Percentiles rank a stretch among this genome's conserved stretches.
These are phyloP conservation scores for Ophiostoma quercus DNA, from an alignment of 2,329 filamentous ascomycete genomes.

Conservation along the genomic window DNA sequence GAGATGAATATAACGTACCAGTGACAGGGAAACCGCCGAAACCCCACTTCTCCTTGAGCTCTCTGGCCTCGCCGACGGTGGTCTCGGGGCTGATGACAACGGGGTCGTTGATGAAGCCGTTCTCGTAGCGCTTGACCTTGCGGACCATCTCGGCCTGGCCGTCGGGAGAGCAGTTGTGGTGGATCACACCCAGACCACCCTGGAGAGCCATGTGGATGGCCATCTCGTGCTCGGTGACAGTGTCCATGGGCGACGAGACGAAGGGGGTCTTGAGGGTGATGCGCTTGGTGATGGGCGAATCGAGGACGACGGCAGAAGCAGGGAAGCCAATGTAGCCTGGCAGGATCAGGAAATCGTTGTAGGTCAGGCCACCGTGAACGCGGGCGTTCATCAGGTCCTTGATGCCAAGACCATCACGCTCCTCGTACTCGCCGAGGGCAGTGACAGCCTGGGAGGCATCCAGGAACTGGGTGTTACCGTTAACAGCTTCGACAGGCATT, in stretches of 20 bases:
- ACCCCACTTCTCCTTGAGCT: conserved; percentile 94
- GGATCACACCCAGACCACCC: conserved; percentile 87
- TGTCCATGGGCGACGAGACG: conserved; percentile 98
- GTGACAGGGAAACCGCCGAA: conserved; percentile 98
- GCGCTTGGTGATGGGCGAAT: conserved; percentile 89
- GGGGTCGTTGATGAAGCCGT: conserved; percentile 96
- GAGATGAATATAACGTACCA: conserved; percentile 58
- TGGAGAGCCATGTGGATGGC: conserved; percentile 93
- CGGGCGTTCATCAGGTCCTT: conserved; percentile 84
- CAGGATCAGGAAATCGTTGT: conserved; percentile 96
- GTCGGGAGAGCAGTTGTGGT: conserved; percentile 98
- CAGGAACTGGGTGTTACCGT: conserved; percentile 54
- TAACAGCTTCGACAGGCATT: conserved; percentile 62
- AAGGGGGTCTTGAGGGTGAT: conserved; percentile 96
- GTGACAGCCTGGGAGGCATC: conserved; percentile 73
- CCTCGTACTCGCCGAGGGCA: conserved; percentile 73
- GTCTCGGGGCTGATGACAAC: conserved; percentile 83
- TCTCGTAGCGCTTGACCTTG: conserved; percentile 99
- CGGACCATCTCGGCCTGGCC: conserved; percentile 98
- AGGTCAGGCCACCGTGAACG: conserved; percentile 88
- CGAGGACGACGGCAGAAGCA: conserved; percentile 79
- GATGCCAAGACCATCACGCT: conserved; percentile 80
- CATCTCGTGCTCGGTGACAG: conserved; percentile 98
- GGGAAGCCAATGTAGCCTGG: conserved; percentile 98
- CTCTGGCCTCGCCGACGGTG: conserved; percentile 85